These are phyloP conservation scores for Botryotinia narcissicola DNA, from an alignment of 2,329 filamentous ascomycete species.

Conservation along the genomic window DNA sequence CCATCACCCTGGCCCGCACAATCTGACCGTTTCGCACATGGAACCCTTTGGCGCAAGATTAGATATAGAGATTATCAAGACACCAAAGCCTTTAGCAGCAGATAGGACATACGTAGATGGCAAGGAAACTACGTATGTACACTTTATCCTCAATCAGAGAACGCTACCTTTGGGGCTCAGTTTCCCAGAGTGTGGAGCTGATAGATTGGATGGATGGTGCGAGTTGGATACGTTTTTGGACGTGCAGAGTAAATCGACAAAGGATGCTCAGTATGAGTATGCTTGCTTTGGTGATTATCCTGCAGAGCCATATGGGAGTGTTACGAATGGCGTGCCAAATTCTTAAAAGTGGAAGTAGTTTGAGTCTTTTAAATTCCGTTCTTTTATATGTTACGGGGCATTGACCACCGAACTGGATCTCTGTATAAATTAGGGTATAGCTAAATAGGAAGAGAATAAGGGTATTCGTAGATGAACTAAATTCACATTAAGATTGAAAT, in stretches of 20 bases:
- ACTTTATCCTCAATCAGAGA: conserved; percentile 72
- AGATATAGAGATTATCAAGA: conserved; percentile 70
- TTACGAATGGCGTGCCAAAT: conserved; percentile 47
- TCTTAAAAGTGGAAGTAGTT: neutral
- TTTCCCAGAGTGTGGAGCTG: conserved; percentile 60
- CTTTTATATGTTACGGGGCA: neutral
- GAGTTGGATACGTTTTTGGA: conserved; percentile 66
- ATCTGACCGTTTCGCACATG: conserved; percentile 64
- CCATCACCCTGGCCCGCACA: conserved; percentile 54
- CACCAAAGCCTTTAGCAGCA: conserved; percentile 60
- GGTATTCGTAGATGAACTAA: no score
- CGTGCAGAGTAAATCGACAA: conserved; percentile 57
- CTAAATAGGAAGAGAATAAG: no score
- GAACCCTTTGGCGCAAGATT: conserved; percentile 71
- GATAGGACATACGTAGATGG: conserved; percentile 50
- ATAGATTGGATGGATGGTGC: conserved; percentile 73
- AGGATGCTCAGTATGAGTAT: conserved; percentile 59
- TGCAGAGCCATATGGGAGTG: conserved; percentile 46
- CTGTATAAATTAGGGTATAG: no score
- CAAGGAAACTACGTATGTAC: conserved; percentile 64
- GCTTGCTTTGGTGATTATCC: conserved; percentile 63
- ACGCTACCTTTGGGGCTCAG: conserved; percentile 67
- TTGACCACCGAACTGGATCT: no score
- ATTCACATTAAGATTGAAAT: no score
- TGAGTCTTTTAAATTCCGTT: neutral